phyloP scores from a whole-genome alignment of 257 asterid species.

The Phtheirospermum japonicum region DNA sequence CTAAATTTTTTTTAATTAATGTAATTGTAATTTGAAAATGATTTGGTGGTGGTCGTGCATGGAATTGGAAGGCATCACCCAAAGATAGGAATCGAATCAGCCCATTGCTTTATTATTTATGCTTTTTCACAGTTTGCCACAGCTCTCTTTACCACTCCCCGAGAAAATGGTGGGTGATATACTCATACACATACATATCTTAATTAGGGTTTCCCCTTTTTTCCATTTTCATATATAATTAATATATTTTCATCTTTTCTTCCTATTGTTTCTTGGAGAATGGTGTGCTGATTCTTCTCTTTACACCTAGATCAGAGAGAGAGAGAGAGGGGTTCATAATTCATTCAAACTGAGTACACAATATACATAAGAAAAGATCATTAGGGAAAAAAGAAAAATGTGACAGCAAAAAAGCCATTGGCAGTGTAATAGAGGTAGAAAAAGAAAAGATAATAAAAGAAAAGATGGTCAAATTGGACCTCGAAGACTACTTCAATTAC shows the following conservation, averaged over 20 bases:
- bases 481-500: constrained; percentile 74
- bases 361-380: constrained; percentile 21
- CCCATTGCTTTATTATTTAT: constrained; percentile 40
- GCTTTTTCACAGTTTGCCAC: constrained; percentile 76
- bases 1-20: too few relatives aligned
- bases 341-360: constrained; percentile 33
- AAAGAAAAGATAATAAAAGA: constrained; percentile 57
- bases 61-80: constrained; percentile 63
- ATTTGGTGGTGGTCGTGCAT: constrained; percentile 18
- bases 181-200: constrained; percentile 28
- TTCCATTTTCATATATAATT: constrained; percentile 25
- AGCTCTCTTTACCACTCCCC: constrained; percentile 83
- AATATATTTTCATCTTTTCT: constrained; percentile 17
- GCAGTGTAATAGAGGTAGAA: constrained; percentile 41
- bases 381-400: constrained; percentile 39
- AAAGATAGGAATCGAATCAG: constrained; percentile 76
- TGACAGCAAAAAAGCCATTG: constrained; percentile 83
- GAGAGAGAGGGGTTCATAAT: too few relatives aligned
- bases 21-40: too few relatives aligned
- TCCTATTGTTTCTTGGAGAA: constrained; percentile 31
- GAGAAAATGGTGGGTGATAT: constrained; percentile 72
- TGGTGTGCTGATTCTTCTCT: constrained; percentile 35
- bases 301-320: constrained; percentile 40
- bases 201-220: constrained; percentile 27
- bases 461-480: constrained; percentile 95